phyloP scores from a whole-genome alignment of 2,329 filamentous ascomycete genomes.

The Sporothrix dimorphospora region DNA sequence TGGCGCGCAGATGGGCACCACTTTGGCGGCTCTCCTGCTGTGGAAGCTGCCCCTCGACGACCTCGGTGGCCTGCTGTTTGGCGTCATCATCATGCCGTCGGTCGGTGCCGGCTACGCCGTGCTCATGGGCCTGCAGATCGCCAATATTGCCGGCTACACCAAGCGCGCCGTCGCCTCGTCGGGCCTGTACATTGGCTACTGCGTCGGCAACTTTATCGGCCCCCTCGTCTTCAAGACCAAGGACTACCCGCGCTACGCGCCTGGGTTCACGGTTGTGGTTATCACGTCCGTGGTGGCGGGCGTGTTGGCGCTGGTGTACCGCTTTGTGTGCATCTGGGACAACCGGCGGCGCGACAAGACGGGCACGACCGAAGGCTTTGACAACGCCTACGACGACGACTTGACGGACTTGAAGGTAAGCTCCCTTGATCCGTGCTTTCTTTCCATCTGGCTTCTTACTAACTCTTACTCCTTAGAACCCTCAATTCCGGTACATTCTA shows the following conservation, averaged over 20 bases:
- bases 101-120: conserved; percentile 52
- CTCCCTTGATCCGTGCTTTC: too few relatives aligned
- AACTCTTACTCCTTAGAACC: conserved; percentile 27
- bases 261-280: conserved; percentile 47
- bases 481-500: conserved; percentile 37
- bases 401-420: conserved; percentile 47
- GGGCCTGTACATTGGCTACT: conserved; percentile 56
- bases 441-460: too few relatives aligned
- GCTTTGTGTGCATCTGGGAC: conserved; percentile 48
- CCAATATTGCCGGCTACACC: conserved; percentile 57
- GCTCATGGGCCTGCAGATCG: conserved; percentile 49
- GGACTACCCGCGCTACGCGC: conserved; percentile 46
- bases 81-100: conserved; percentile 52
- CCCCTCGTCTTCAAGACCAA: conserved; percentile 39
- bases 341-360: conserved; percentile 49
- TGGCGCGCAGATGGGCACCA: conserved; percentile 47
- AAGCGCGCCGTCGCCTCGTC: conserved; percentile 53
- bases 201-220: conserved; percentile 48
- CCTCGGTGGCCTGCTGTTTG: conserved; percentile 52
- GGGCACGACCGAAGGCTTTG: conserved; percentile 51
- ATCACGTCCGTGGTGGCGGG: conserved; percentile 38
- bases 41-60: conserved; percentile 47
- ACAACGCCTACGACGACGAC: conserved; percentile 57
- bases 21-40: conserved; percentile 47
- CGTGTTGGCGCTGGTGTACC: conserved; percentile 47